Percentiles rank a stretch among this genome's conserved stretches.
Evolutionary conservation across 2,329 filamentous ascomycete genomes (phyloP).

Genomic region (Apiospora marii): DNA sequence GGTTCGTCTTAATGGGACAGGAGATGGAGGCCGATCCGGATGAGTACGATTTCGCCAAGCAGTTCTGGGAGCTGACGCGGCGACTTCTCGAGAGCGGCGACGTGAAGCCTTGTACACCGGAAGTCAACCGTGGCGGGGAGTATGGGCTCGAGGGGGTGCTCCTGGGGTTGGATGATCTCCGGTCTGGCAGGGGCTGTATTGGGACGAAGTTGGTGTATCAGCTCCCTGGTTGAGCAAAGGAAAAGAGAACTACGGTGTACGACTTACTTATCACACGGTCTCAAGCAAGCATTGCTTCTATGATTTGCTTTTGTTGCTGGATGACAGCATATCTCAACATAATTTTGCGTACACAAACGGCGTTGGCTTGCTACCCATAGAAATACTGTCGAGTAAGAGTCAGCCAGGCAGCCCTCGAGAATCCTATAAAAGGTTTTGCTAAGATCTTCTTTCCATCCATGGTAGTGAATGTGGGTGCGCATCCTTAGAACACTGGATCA

Average conservation of each 20-base stretch:
- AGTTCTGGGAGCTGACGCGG: slow-evolving; percentile 46
- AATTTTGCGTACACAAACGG: background rate
- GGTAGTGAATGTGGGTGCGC: no score
- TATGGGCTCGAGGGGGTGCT: slow-evolving; percentile 46
- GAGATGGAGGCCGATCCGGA: slow-evolving; percentile 33
- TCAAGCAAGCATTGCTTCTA: background rate
- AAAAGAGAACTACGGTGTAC: background rate
- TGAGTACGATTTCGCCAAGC: slow-evolving; percentile 46
- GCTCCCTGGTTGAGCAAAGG: slow-evolving; percentile 40
- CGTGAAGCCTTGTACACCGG: slow-evolving; percentile 46
- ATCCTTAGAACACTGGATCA: background rate
- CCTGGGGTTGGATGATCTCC: slow-evolving; percentile 44
- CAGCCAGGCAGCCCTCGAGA: background rate
- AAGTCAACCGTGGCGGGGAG: slow-evolving; percentile 39
- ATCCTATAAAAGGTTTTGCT: background rate
- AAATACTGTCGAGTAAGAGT: background rate
- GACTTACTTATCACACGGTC: background rate
- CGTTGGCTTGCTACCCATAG: background rate
- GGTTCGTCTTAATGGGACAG: slow-evolving; percentile 32
- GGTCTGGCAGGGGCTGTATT: slow-evolving; percentile 44
- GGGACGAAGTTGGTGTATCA: slow-evolving; percentile 54
- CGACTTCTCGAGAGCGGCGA: slow-evolving; percentile 46
- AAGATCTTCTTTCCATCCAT: background rate
- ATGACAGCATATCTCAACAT: background rate
- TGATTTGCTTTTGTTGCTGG: background rate